Evolutionary conservation across 1,284 basidiomycete genomes (phyloP), one percentile per base, ranked within the genome.

Genomic region (Tilletia horrida): DNA sequence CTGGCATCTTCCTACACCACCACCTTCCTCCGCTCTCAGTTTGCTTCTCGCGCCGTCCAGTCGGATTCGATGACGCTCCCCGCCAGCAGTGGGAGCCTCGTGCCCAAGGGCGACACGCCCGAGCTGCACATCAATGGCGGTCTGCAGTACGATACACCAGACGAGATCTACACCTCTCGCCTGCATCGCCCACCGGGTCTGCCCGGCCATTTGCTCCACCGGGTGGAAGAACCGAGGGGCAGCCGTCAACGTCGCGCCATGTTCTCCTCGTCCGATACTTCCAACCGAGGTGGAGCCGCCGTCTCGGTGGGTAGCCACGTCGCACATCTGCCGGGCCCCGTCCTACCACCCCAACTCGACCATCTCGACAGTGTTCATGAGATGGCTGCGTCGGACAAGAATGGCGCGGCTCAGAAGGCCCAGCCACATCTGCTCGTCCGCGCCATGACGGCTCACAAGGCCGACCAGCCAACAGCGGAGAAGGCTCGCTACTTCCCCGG

Each of bases 141-240:
- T 2, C 42, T 80, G 65, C 78, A 80, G 68, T 80, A 77, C 64
- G 70, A 72, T 13, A 73, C 75, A 64, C 78, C 78, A 11, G 78
- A 80, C 67, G 66, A 64, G 9, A 76, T 80, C 69, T 77, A 74
- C 66, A 52, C 77, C 4, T 42, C 62, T 44, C 40, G 78, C 29
- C 69, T 80, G 14, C 25, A 29, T 21, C 55, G 55, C 13, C 55
- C 55, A 68, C 70, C 40, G 74, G 75, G 50, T 73, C 73, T 76
- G 3, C 76, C 70, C 0, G 78, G 73, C 18, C 67, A 76, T 14
- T 74, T 76, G 9, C 59, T 80, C 27, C 74, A 77, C 65, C 73
- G 76, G 52, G 69, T 71, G 9, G 42, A 63, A 48, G 27, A 59
- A 1, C 25, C 31, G 27, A 35, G 16, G 27, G 18, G 55, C 14